Base-by-base conservation (phyloP, 164 flowering plant genomes). In the Warburgia ugandensis region DNA sequence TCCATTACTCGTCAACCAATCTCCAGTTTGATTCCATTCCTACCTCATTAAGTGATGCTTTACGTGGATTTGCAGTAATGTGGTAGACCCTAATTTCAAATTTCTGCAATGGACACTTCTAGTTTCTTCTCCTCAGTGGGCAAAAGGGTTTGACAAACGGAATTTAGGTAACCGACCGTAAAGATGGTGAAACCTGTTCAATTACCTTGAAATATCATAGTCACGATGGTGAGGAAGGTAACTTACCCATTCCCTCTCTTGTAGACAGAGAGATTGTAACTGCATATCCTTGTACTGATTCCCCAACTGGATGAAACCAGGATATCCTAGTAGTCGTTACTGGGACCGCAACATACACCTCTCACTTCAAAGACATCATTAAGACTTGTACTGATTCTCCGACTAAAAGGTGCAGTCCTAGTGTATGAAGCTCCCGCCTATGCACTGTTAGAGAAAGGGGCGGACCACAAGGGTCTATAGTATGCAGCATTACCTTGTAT, bases 221-320 rank as follows among this genome's bases (percentile, higher is more conserved):
- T 61, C 69, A 37, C 26, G 95, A 92, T 60, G 95, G 96, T 6
- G 99, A 92, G 55, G 94, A 92, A 80, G 98, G 98, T 91, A 41
- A 42, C 44, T 43, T 43, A 52, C 33, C 44, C 39, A 43, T 50
- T 31, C 19, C 28, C 21, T 52, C 50, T 30, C 6, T 4, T 25
- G 21, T n/a, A 2, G 5, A 2, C 26, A 25, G 40, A 23, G 20
- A 27, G 7, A 32, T 8, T 22, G 1, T 39, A 29, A 6, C 8
- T 32, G 33, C 10, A 23, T 16, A 9, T n/a, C 46, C 4, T 31
- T 60, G 45, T 13, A 49, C 30, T 49, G n/a, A 48, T 49, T 42
- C 39, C 17, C n/a, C 19, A 16, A 12, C 13, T 41, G 37, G 29
- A 8, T 47, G 16, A 12, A 32, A 50, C 56, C 55, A 61, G 86